Conservation (phyloP, 768 basidiomycete species). For the Agaricus blazei region DNA sequence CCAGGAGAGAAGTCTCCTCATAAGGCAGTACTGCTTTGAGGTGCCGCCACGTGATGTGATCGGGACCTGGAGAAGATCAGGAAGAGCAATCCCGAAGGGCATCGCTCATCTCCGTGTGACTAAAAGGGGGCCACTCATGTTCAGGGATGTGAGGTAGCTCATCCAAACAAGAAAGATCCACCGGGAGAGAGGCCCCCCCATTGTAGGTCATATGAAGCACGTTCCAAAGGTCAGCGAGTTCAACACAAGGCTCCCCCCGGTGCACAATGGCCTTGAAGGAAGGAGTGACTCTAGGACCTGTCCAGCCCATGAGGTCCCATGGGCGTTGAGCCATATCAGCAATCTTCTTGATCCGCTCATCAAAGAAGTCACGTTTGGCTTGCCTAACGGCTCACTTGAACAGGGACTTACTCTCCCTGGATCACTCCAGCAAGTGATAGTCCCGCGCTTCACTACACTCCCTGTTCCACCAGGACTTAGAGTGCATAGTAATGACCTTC, state of each 20-base stretch:
- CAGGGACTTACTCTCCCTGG: not conserved
- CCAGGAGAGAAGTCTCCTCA: not conserved
- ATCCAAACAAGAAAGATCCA: not conserved
- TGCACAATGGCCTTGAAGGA: slow-evolving; percentile 12
- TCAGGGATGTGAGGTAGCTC: not conserved
- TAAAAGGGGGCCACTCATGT: not conserved
- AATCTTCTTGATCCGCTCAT: slow-evolving; percentile 10
- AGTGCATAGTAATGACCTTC: not conserved
- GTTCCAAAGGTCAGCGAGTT: slow-evolving; percentile 1
- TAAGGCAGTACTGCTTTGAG: not conserved
- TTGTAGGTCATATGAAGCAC: slow-evolving; percentile 10
- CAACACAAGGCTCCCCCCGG: slow-evolving; percentile 4
- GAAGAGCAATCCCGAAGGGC: not conserved
- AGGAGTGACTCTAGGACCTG: too few species aligned
- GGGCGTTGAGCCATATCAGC: slow-evolving; percentile 11
- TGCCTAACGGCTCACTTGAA: not conserved
- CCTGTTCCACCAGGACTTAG: not conserved
- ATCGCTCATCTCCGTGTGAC: not conserved
- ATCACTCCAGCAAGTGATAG: not conserved
- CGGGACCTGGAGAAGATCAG: slow-evolving; percentile 1
- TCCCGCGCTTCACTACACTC: not conserved
- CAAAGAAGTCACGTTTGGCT: slow-evolving; percentile 14
- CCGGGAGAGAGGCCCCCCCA: too few species aligned
- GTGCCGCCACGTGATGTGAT: slow-evolving; percentile 3
- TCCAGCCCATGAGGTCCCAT: slow-evolving; percentile 18